Base-by-base conservation (phyloP, 805 yeast species). In the Lachancea cidri region DNA sequence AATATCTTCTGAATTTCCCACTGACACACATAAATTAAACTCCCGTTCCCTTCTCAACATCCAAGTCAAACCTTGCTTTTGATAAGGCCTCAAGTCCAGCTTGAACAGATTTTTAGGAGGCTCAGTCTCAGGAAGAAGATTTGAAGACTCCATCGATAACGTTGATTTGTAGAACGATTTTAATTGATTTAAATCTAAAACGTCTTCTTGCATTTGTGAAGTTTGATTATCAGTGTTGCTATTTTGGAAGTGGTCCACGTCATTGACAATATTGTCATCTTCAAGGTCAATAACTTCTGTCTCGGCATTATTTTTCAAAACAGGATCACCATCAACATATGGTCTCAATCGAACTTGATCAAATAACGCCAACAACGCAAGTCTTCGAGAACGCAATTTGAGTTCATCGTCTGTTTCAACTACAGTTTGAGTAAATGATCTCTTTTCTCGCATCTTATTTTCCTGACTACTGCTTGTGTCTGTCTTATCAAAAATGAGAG, bases 21-120 rank as follows among this genome's bases (percentile, higher is more conserved):
- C 43, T 17, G 38, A 11, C 20, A 24, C 17, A 6, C 44, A 25
- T 11, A 34, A 29, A 14, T 50, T 72, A 45, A 73, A 62, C 47
- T 82, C 88, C 30, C 75, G 71, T 55, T 88, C 96, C 42, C 91
- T 68, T 24, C 79, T 72, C n/a, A 87, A 63, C 91, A 88, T 82
- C 96, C 96, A 88, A 1, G 89, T 77, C 22, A 87, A 64, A 0
- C 95, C 96, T 52, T 82, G 86, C 46, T 76, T 80, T 61, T 91
- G 98, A 58, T 91, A 91, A 1, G 79, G 74, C 42, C 95, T 68
- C 37, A 91, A 64, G 1, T 66, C 65, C 37, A 89, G 51, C 6
- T 68, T 69, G 53, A 88, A 83, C 2, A 69, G 52, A 41, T 74
- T 73, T 1, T 54, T 52, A 4, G 67, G 47, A 0, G 76, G 79